Conservation (phyloP, 208 protist species). For the Strigomonas galati region DNA sequence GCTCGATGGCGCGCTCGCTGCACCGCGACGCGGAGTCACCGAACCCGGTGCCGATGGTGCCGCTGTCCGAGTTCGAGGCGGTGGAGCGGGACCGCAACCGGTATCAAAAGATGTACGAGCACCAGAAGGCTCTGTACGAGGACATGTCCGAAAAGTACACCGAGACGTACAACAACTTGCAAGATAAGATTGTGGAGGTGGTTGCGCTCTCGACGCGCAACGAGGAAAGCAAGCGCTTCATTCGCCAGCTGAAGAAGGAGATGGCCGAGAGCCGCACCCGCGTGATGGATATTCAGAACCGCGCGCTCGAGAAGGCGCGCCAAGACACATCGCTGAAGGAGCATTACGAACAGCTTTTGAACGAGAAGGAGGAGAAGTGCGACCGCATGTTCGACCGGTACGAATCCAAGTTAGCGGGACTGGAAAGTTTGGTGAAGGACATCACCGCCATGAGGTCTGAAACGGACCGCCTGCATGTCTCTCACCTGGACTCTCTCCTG, state of each 20-base stretch:
- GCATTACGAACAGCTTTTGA: conserved; percentile 52
- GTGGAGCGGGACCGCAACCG: conserved; percentile 74
- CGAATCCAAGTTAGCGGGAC: conserved; percentile 52
- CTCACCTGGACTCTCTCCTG: conserved; percentile 76
- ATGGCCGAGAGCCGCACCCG: conserved; percentile 74
- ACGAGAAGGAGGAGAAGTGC: conserved; percentile 64
- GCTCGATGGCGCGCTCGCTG: conserved; percentile 17
- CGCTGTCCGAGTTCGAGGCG: conserved; percentile 47
- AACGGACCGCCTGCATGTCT: conserved; percentile 56
- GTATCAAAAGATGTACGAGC: conserved; percentile 87
- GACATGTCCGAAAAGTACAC: conserved; percentile 74
- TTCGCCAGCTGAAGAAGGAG: conserved; percentile 87
- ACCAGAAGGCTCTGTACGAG: conserved; percentile 81
- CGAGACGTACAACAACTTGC: conserved; percentile 66
- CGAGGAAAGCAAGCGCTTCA: conserved; percentile 87
- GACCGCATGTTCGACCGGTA: conserved; percentile 50
- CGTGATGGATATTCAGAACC: conserved; percentile 84
- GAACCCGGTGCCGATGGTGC: conserved; percentile 29
- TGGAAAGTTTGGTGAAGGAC: conserved; percentile 78
- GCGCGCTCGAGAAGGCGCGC: conserved; percentile 54
- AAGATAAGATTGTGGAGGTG: conserved; percentile 87
- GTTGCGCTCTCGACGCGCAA: conserved; percentile 83
- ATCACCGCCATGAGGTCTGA: conserved; percentile 61
- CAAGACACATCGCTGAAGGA: conserved; percentile 42
- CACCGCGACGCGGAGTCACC: conserved; percentile 20